Conservation (phyloP, 2,329 filamentous ascomycete species). For the Aspergillus sergii region DNA sequence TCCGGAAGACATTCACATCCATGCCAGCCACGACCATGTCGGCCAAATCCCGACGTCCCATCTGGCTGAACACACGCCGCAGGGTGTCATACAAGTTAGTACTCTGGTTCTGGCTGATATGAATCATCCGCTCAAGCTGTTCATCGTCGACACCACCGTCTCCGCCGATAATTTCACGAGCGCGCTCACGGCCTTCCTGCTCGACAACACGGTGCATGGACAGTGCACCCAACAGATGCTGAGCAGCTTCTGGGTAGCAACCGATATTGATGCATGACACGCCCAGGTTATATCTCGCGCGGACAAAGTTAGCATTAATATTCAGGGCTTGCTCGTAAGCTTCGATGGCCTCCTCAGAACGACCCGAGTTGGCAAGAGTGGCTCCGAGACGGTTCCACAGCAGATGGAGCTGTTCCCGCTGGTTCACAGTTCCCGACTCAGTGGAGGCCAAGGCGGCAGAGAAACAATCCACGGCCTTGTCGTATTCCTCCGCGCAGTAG, state of each 20-base stretch:
- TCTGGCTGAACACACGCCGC: conserved; percentile 91
- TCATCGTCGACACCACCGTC: conserved; percentile 62
- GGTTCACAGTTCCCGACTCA: conserved; percentile 81
- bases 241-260: conserved; percentile 88
- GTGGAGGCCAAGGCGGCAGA: conserved; percentile 83
- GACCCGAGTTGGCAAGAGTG: conserved; percentile 91
- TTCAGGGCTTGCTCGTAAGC: conserved; percentile 92
- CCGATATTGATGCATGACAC: conserved; percentile 98
- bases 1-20: conserved; percentile 84
- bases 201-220: conserved; percentile 96
- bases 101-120: conserved; percentile 80
- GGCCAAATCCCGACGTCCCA: conserved; percentile 84
- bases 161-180: conserved; percentile 73
- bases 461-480: conserved; percentile 99
- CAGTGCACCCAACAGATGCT: conserved; percentile 86
- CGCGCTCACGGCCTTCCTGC: conserved; percentile 78
- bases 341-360: conserved; percentile 92
- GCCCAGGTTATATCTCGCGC: conserved; percentile 93
- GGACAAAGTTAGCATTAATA: conserved; percentile 93
- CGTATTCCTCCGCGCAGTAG: conserved; percentile 96
- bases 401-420: conserved; percentile 83
- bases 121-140: conserved; percentile 82
- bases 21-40: conserved; percentile 88
- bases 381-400: conserved; percentile 97
- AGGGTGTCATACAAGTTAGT: conserved; percentile 96